Evolutionary conservation across 352 stramenopile species (phyloP).

Genomic region (Chrysophaeum taylorii): DNA sequence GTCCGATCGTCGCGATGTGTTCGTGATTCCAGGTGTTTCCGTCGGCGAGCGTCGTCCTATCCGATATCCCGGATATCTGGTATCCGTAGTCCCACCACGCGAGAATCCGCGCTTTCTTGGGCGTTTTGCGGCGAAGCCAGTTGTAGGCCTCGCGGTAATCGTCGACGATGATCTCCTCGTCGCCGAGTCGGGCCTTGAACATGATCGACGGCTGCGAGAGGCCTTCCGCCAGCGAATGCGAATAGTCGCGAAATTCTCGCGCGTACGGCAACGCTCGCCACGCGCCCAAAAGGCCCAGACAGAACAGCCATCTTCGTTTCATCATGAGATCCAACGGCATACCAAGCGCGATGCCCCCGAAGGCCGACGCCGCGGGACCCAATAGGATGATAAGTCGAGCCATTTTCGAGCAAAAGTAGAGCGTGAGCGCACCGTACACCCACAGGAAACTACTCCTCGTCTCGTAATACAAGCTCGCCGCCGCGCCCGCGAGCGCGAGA

Average conservation of each 20-base stretch:
- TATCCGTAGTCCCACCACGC: slow-evolving; percentile 73
- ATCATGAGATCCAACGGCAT: slow-evolving; percentile 30
- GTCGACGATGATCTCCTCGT: slow-evolving; percentile 56
- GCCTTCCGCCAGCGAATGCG: slow-evolving; percentile 34
- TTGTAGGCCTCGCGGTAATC: slow-evolving; percentile 92
- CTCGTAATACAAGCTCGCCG: too few species aligned
- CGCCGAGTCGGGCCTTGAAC: slow-evolving; percentile 45
- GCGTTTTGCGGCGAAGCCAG: slow-evolving; percentile 65
- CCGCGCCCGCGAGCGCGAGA: slow-evolving; percentile 47
- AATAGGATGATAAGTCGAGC: slow-evolving; percentile 56
- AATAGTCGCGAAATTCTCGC: slow-evolving; percentile 42
- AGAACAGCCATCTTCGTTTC: neutral
- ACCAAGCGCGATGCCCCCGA: slow-evolving; percentile 53
- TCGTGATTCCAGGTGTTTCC: slow-evolving; percentile 72
- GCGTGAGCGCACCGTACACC: slow-evolving; percentile 47
- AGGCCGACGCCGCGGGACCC: slow-evolving; percentile 47
- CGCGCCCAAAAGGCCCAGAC: neutral
- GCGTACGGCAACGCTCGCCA: neutral
- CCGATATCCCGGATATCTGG: slow-evolving; percentile 62
- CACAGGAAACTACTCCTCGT: slow-evolving; percentile 50
- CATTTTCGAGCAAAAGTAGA: slow-evolving; percentile 62
- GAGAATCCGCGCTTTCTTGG: slow-evolving; percentile 52
- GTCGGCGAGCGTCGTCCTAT: slow-evolving; percentile 60
- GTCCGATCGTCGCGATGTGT: slow-evolving; percentile 59
- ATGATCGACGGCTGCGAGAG: slow-evolving; percentile 59